Conservation (phyloP, 371 early-diverging fungal species). For the Agmasoma carcini region DNA sequence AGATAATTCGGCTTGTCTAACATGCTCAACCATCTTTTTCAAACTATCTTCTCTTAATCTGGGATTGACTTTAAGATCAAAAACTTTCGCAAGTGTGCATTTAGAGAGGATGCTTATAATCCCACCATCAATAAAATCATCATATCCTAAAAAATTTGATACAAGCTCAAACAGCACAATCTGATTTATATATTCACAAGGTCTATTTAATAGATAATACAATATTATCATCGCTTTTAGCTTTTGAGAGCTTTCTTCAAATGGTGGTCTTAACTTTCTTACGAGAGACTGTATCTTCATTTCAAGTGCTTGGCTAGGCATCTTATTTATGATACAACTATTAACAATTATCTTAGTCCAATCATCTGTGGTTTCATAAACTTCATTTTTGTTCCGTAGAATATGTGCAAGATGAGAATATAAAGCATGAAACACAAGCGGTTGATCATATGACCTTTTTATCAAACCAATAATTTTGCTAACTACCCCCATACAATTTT, state of each 20-base stretch:
- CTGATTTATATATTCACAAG: conserved; percentile 24
- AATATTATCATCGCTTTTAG: conserved; percentile 33
- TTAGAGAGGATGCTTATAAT: conserved; percentile 21
- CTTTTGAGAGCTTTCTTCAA: conserved; percentile 1
- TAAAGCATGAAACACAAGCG: conserved; percentile 37
- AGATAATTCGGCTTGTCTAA: conserved; percentile 3
- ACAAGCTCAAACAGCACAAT: conserved; percentile 39
- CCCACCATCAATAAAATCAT: conserved; percentile 26
- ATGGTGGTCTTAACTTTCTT: conserved; percentile 15
- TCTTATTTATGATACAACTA: conserved; percentile 6
- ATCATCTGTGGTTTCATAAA: conserved; percentile 31
- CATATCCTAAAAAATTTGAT: conserved; percentile 19
- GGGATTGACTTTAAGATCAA: conserved; percentile 17
- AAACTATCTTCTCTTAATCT: conserved; percentile 21
- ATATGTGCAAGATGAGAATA: conserved; percentile 10
- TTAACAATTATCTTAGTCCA: conserved; percentile 33
- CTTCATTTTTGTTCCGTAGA: background rate
- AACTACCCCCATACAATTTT: too few species aligned
- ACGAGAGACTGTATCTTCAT: conserved; percentile 28
- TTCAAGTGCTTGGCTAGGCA: conserved; percentile 35
- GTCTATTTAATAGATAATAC: conserved; percentile 33
- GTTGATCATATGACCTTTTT: conserved; percentile 37
- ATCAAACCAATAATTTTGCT: conserved; percentile 27
- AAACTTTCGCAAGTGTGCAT: background rate
- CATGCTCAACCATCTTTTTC: conserved; percentile 6